Percentiles rank a stretch among this genome's conserved stretches.
Conservation (phyloP, 306 rosid species). For the Chamaecrista fasciculata region DNA sequence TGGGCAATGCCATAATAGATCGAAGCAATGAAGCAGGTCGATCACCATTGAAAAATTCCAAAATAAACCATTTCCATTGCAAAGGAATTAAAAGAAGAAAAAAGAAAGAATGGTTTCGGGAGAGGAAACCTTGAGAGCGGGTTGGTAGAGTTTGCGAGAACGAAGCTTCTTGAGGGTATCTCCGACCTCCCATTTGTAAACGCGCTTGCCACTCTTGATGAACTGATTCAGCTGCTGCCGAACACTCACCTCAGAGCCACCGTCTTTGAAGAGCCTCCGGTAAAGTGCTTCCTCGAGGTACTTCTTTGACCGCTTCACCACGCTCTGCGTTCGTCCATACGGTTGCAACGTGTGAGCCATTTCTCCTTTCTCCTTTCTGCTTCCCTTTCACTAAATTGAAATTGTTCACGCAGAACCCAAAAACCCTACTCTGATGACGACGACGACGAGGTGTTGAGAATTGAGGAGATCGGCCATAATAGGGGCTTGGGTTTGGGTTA, state of each 20-base stretch:
- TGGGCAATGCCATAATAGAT: not conserved
- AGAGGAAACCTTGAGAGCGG: conserved; percentile 75
- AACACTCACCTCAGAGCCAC: conserved; percentile 55
- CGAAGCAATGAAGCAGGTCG: not conserved
- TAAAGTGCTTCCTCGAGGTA: conserved; percentile 80
- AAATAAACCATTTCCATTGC: not conserved
- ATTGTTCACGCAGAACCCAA: conserved; percentile 9
- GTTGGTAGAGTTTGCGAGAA: conserved; percentile 58
- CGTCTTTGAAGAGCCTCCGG: conserved; percentile 67
- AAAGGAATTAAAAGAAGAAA: not conserved
- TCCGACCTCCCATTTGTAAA: conserved; percentile 94
- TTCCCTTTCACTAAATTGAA: not conserved
- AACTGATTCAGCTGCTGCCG: conserved; percentile 68
- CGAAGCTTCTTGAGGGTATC: conserved; percentile 86
- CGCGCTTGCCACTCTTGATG: conserved; percentile 64
- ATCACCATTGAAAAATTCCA: not conserved
- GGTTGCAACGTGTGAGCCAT: conserved; percentile 69
- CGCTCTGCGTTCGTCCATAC: conserved; percentile 56
- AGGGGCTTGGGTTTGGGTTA: not conserved
- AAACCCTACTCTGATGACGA: conserved; percentile 36
- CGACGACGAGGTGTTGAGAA: no score
- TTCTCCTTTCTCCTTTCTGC: not conserved
- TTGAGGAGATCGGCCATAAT: not conserved
- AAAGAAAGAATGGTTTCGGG: not conserved
- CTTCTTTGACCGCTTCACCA: conserved; percentile 66